Base-by-base conservation (phyloP, 768 basidiomycete genomes). In the Boletus vermiculosoides region DNA sequence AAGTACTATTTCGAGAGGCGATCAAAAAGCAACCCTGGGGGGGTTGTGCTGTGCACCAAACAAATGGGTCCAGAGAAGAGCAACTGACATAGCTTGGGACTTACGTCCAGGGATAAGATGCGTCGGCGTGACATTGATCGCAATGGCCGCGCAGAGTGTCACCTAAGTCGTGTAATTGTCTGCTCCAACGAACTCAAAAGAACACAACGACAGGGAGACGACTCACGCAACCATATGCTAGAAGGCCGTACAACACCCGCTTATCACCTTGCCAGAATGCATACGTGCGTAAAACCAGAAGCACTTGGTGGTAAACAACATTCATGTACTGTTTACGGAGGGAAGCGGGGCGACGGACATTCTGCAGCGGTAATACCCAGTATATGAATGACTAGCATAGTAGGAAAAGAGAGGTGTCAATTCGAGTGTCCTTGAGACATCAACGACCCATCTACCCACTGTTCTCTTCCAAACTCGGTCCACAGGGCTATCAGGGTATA, bases 211-310 rank as follows among this genome's bases (percentile, higher is more conserved):
- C 4, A 34, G 16, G 20, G 16, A 30, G n/a, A 15, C 23, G 7
- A 52, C 60, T 52, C 31, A 68, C 65, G 1, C 4, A 7, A 31
- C 23, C 46, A 7, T 58, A 68, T n/a, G 22, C 5, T 10, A 47
- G 12, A 22, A 68, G 63, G 25, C 56, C 62, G 23, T 48, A 61
- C 25, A 56, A 44, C 4, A 66, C 12, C 9, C 44, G 28, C 30
- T 47, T 66, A 30, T 60, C 30, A 9, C 59, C 39, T 28, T 57
- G 41, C 64, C 64, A 66, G 15, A 61, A 67, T 1, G 65, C 65
- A 30, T 57, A 65, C 10, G 64, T 67, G 53, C 59, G 62, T 20
- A 65, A 20, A 45, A 58, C 6, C 3, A 66, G 51, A 33, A 66
- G 59, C 31, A 45, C 66, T 67, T 41, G 20, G 18, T 20, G 8